These are phyloP conservation scores for Zarea fungicola DNA, from an alignment of 2,329 filamentous ascomycete genomes.

Conservation along the genomic window DNA sequence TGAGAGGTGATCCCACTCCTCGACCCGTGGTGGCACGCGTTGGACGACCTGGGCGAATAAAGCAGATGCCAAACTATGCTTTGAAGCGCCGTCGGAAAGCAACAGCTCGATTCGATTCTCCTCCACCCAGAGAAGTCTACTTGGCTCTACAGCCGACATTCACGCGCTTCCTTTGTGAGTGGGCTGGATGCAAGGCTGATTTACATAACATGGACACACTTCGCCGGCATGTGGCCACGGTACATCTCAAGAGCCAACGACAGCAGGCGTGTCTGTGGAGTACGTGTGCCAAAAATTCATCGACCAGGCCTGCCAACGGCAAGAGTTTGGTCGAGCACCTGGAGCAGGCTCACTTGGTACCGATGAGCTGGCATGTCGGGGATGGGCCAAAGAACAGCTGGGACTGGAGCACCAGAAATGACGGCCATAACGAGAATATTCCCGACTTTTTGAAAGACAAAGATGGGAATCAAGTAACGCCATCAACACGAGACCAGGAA, in stretches of 20 bases:
- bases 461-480: slow-evolving; percentile 52
- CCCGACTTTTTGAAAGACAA: slow-evolving; percentile 48
- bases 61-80: slow-evolving; percentile 16
- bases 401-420: slow-evolving; percentile 17
- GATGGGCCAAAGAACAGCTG: slow-evolving; percentile 48
- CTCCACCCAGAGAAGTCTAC: slow-evolving; percentile 38
- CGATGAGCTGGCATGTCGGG: slow-evolving; percentile 53
- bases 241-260: slow-evolving; percentile 36
- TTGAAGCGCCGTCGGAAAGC: slow-evolving; percentile 34
- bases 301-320: slow-evolving; percentile 30
- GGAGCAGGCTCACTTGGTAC: slow-evolving; percentile 47
- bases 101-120: slow-evolving; percentile 36
- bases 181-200: slow-evolving; percentile 53
- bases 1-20: slow-evolving; percentile 15
- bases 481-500: slow-evolving; percentile 47
- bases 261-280: slow-evolving; percentile 26
- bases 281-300: slow-evolving; percentile 21
- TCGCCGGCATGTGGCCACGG: slow-evolving; percentile 44
- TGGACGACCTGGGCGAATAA: not conserved
- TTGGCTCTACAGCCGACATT: slow-evolving; percentile 38
- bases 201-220: slow-evolving; percentile 59
- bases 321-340: slow-evolving; percentile 45
- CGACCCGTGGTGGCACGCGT: not conserved
- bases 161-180: slow-evolving; percentile 54
- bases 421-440: slow-evolving; percentile 19